Evolutionary conservation across 2,329 filamentous ascomycete genomes (phyloP).

Genomic region (Alternaria consortialis): DNA sequence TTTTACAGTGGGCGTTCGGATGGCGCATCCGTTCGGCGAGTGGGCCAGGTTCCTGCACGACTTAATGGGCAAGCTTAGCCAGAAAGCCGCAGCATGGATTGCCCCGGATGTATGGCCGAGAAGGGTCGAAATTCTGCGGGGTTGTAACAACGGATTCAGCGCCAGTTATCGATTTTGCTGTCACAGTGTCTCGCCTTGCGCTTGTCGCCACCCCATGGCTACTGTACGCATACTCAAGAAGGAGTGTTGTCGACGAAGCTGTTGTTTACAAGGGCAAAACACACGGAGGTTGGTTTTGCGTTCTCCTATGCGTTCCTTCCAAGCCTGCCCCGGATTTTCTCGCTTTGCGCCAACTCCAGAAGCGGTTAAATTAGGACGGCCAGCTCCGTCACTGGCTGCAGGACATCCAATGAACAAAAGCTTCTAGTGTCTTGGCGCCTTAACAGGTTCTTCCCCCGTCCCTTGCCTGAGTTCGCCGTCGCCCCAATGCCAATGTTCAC

Average conservation of each 20-base stretch:
- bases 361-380: conserved; percentile 32
- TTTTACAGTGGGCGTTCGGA: conserved; percentile 24
- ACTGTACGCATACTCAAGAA: background rate
- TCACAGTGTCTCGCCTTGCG: background rate
- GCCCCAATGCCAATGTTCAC: conserved; percentile 11
- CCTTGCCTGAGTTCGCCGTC: conserved; percentile 18
- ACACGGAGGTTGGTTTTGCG: conserved; percentile 8
- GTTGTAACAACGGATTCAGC: conserved; percentile 11
- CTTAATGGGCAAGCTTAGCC: conserved; percentile 13
- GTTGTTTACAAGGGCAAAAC: background rate
- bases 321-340: conserved; percentile 35
- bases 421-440: conserved; percentile 35
- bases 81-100: conserved; percentile 11
- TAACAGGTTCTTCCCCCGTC: conserved; percentile 27
- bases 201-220: conserved; percentile 11
- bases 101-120: conserved; percentile 31
- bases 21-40: conserved; percentile 19
- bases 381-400: conserved; percentile 8
- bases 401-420: conserved; percentile 27
- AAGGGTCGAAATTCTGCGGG: conserved; percentile 33
- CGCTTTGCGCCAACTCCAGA: conserved; percentile 22
- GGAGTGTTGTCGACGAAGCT: background rate
- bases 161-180: conserved; percentile 16
- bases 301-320: conserved; percentile 12
- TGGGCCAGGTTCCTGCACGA: conserved; percentile 27